Evolutionary conservation across 1,284 basidiomycete genomes (phyloP).

Genomic region (Ceratobasidium papillatum): DNA sequence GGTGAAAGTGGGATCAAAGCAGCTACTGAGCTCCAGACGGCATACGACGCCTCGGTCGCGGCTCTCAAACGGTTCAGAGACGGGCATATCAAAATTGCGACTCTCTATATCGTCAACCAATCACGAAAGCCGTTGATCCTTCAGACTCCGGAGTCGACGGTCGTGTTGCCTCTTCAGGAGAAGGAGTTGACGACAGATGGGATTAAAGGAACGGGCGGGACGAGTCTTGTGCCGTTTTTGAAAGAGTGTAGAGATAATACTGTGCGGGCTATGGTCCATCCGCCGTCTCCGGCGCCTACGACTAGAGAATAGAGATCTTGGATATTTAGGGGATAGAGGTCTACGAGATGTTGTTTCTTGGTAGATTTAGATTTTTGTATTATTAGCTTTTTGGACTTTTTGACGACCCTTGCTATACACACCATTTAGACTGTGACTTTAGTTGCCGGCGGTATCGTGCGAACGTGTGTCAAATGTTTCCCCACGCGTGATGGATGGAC

Average conservation of each 20-base stretch:
- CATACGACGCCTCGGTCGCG: conserved; percentile 78
- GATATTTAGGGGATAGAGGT: neutral
- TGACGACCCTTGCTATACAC: neutral
- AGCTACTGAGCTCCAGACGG: conserved; percentile 41
- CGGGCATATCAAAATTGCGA: conserved; percentile 86
- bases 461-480: neutral
- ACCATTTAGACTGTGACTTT: neutral
- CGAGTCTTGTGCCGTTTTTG: conserved; percentile 80
- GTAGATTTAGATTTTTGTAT: neutral
- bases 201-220: conserved; percentile 88
- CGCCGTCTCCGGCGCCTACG: conserved; percentile 24
- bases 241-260: conserved; percentile 83
- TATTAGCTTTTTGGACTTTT: neutral
- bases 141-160: conserved; percentile 47
- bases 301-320: neutral
- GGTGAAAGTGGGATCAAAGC: conserved; percentile 42
- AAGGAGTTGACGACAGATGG: conserved; percentile 56
- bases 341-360: neutral
- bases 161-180: conserved; percentile 56
- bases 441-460: neutral
- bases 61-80: conserved; percentile 85
- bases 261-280: conserved; percentile 62
- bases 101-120: conserved; percentile 82
- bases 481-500: neutral
- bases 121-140: conserved; percentile 54